phyloP scores from a whole-genome alignment of 495 filamentous ascomycete genomes.

The Terfezia boudieri region DNA sequence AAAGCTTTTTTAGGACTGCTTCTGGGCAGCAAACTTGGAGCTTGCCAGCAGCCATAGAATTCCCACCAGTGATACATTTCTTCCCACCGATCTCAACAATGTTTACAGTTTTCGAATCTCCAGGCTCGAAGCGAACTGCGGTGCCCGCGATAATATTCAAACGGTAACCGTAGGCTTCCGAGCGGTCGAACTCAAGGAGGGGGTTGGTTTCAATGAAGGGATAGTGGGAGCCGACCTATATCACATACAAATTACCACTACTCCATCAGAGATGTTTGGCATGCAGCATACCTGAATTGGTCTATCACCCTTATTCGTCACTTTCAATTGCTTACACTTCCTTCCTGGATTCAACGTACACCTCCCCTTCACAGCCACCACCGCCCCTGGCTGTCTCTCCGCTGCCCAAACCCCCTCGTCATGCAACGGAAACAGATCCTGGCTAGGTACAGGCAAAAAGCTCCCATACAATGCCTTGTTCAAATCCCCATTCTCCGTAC shows the following conservation, averaged over 20 bases:
- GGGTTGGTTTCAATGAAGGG: conserved; percentile 92
- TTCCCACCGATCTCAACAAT: conserved; percentile 76
- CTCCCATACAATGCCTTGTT: conserved; percentile 73
- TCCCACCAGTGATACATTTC: conserved; percentile 68
- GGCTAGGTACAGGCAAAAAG: conserved; percentile 65
- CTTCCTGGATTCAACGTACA: conserved; percentile 54
- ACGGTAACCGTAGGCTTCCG: conserved; percentile 59
- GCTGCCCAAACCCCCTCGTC: not conserved
- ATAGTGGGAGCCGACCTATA: conserved; percentile 74
- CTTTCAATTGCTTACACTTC: conserved; percentile 45
- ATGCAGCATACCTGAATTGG: conserved; percentile 36
- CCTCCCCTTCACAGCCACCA: conserved; percentile 45
- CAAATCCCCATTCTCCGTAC: conserved; percentile 68
- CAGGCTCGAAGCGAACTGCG: conserved; percentile 84
- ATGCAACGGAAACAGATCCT: conserved; percentile 36
- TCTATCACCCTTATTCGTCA: conserved; percentile 74
- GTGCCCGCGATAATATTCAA: conserved; percentile 84
- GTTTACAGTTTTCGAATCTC: conserved; percentile 79
- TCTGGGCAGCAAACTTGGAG: conserved; percentile 38
- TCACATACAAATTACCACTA: not conserved
- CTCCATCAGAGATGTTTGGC: not conserved
- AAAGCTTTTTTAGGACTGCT: conserved; percentile 42
- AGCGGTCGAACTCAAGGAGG: conserved; percentile 75
- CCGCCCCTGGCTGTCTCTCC: conserved; percentile 28
- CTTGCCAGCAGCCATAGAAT: conserved; percentile 47